phyloP scores from a whole-genome alignment of 345 rosid genomes.

The Theobroma cacao region DNA sequence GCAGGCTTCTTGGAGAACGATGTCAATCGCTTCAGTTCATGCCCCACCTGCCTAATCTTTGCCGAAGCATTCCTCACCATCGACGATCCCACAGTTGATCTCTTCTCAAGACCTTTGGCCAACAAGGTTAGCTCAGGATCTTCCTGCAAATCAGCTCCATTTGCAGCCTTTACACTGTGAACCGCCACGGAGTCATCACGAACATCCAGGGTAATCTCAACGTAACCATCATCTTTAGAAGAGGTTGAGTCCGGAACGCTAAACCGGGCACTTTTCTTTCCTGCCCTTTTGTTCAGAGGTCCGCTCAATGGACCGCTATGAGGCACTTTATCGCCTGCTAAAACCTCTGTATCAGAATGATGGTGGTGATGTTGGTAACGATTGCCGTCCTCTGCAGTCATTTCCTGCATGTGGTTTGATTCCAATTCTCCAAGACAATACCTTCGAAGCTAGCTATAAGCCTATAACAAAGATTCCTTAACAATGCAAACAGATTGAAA shows the following conservation, averaged over 20 bases:
- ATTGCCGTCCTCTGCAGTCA: conserved; percentile 24
- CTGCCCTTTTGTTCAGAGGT: conserved; percentile 45
- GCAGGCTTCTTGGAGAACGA: conserved; percentile 45
- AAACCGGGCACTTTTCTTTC: conserved; percentile 38
- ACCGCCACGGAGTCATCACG: conserved; percentile 21
- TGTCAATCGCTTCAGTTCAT: conserved; percentile 55
- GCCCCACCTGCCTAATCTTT: conserved; percentile 51
- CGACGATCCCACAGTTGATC: conserved; percentile 27
- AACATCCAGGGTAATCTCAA: conserved; percentile 32
- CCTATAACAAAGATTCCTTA: not conserved
- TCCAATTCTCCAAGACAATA: not conserved
- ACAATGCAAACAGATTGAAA: not conserved
- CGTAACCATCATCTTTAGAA: conserved; percentile 26
- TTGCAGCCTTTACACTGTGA: conserved; percentile 25
- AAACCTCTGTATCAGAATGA: conserved; percentile 43
- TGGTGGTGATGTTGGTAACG: conserved; percentile 8
- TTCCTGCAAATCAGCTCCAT: conserved; percentile 32
- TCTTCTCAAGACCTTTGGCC: conserved; percentile 50
- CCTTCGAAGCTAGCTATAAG: not conserved
- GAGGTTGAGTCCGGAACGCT: conserved; percentile 26
- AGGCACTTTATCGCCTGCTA: conserved; percentile 22
- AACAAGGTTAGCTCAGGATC: conserved; percentile 41
- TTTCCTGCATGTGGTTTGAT: conserved; percentile 19
- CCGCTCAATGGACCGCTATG: conserved; percentile 53
- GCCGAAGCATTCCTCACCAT: conserved; percentile 52